phyloP scores from a whole-genome alignment of 202 grass and related monocot species.

The Musa balbisiana region DNA sequence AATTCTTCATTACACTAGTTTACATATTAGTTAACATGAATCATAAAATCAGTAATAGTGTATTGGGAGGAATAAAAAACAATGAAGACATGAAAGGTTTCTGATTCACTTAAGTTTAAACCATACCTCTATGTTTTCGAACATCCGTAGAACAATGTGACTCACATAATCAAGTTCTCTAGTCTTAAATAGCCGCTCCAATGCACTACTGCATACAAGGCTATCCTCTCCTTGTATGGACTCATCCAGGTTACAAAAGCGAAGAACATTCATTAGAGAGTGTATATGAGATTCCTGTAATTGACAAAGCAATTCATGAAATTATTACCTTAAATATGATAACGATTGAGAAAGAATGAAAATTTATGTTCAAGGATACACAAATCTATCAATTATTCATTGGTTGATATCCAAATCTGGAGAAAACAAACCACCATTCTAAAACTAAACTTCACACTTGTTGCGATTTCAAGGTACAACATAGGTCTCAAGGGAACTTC shows the following conservation, averaged over 20 bases:
- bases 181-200: conserved; percentile 56
- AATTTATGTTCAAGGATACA: background rate
- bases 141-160: conserved; percentile 90
- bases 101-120: background rate
- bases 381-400: too few species aligned
- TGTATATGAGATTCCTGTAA: conserved; percentile 97
- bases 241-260: conserved; percentile 82
- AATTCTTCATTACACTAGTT: background rate
- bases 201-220: conserved; percentile 60
- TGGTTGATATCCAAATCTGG: too few species aligned
- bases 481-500: too few species aligned
- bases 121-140: conserved; percentile 87
- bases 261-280: conserved; percentile 85
- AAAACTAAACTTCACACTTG: too few species aligned
- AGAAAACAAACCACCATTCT: too few species aligned
- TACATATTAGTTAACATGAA: background rate
- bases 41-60: background rate
- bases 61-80: background rate
- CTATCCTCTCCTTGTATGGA: conserved; percentile 73
- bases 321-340: background rate
- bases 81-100: background rate
- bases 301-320: conserved; percentile 30
- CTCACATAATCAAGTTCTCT: conserved; percentile 97
- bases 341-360: conserved; percentile 6
- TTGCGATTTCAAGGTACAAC: too few species aligned